A percentile compares a stretch with the other conserved stretches of the same genome.
phyloP scores from a whole-genome alignment of 164 flowering plant genomes.

The Aristolochia contorta region DNA sequence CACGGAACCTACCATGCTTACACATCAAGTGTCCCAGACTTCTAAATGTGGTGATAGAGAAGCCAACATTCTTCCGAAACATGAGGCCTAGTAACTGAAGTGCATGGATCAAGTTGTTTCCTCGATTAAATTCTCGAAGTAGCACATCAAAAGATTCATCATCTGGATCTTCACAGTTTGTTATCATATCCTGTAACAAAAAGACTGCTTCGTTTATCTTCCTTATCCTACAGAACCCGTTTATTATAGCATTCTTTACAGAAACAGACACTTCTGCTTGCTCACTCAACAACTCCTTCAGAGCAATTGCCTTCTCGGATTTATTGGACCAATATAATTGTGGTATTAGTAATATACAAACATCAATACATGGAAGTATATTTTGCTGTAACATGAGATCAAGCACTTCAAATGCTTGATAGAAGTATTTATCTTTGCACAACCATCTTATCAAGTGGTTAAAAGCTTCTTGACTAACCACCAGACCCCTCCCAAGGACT shows the following conservation, averaged over 20 bases:
- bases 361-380: conserved; percentile 26
- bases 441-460: conserved; percentile 45
- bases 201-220: conserved; percentile 29
- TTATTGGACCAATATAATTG: conserved; percentile 29
- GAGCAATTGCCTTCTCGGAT: conserved; percentile 26
- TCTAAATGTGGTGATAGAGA: conserved; percentile 46
- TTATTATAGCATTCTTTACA: conserved; percentile 25
- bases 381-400: conserved; percentile 32
- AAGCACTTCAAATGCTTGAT: conserved; percentile 35
- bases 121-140: conserved; percentile 37
- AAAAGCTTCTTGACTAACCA: conserved; percentile 26
- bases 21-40: conserved; percentile 37
- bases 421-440: conserved; percentile 34
- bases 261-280: conserved; percentile 15
- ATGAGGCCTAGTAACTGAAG: conserved; percentile 41
- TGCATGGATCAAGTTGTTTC: conserved; percentile 25
- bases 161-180: conserved; percentile 28
- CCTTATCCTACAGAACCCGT: conserved; percentile 35
- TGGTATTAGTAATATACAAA: conserved; percentile 30
- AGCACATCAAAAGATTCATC: conserved; percentile 26
- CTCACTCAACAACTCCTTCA: conserved; percentile 32
- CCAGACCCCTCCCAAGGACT: conserved; percentile 23
- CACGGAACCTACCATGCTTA: conserved; percentile 20
- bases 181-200: conserved; percentile 30
- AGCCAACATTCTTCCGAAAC: conserved; percentile 33